Evolutionary conservation across 441 rosid species (phyloP).

Genomic region (Gossypium gossypioides): DNA sequence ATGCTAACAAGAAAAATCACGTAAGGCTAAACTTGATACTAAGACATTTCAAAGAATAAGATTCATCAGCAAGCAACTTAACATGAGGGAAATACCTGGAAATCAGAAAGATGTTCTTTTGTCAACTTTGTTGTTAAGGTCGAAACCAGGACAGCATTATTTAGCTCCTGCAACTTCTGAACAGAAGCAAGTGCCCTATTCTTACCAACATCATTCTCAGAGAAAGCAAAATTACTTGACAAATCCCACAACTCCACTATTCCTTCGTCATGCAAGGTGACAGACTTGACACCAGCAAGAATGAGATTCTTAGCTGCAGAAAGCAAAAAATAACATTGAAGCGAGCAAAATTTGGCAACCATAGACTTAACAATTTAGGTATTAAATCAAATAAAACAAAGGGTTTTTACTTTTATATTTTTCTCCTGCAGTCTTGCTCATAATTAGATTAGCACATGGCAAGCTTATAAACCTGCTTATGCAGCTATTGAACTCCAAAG

Average conservation of each 20-base stretch:
- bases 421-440: background rate
- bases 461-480: background rate
- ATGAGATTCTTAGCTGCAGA: conserved; percentile 74
- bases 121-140: conserved; percentile 57
- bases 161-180: conserved; percentile 83
- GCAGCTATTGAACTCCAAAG: background rate
- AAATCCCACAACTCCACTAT: conserved; percentile 78
- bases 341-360: background rate
- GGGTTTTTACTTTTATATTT: background rate
- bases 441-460: background rate
- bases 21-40: background rate
- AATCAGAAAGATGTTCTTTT: conserved; percentile 40
- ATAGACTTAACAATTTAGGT: background rate
- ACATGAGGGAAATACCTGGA: conserved; percentile 1
- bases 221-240: conserved; percentile 67
- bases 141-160: conserved; percentile 68
- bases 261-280: conserved; percentile 76
- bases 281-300: conserved; percentile 93
- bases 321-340: background rate
- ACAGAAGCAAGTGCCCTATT: conserved; percentile 81
- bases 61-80: background rate
- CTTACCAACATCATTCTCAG: conserved; percentile 76
- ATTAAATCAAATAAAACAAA: background rate
- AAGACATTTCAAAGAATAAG: background rate
- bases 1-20: background rate